Evolutionary conservation across 148 eudicot genomes (phyloP).

Genomic region (Polygonum aviculare): DNA sequence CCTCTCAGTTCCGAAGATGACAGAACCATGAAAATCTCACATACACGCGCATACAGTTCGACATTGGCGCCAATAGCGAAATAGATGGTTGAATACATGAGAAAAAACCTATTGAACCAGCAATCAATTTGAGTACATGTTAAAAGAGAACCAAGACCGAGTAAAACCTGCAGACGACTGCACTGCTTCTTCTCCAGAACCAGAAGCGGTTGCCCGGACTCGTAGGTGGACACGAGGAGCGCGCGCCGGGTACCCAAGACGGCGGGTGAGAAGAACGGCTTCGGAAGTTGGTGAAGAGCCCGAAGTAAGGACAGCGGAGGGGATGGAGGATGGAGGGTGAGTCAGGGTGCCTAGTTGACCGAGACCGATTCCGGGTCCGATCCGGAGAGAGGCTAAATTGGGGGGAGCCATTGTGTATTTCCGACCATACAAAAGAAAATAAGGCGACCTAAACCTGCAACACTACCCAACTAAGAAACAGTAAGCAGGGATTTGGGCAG

Average conservation of each 20-base stretch:
- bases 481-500: background rate
- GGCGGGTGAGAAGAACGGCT: background rate
- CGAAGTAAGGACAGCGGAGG: background rate
- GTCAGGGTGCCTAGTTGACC: slow-evolving; percentile 8
- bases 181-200: background rate
- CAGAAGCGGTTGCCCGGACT: background rate
- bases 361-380: slow-evolving; percentile 3
- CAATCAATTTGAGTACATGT: background rate
- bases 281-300: background rate
- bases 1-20: background rate
- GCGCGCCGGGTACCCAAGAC: background rate
- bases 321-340: slow-evolving; percentile 10
- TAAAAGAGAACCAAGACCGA: background rate
- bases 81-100: background rate
- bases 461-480: background rate
- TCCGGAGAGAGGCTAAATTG: slow-evolving; percentile 2
- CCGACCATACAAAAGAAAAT: background rate
- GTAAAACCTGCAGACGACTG: slow-evolving; percentile 6
- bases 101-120: background rate
- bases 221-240: slow-evolving; percentile 6
- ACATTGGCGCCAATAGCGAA: background rate
- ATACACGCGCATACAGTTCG: background rate
- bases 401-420: background rate
- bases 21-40: background rate
- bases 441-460: background rate